Conservation (phyloP, 257 asterid genomes). For the Ehretia macrophylla region DNA sequence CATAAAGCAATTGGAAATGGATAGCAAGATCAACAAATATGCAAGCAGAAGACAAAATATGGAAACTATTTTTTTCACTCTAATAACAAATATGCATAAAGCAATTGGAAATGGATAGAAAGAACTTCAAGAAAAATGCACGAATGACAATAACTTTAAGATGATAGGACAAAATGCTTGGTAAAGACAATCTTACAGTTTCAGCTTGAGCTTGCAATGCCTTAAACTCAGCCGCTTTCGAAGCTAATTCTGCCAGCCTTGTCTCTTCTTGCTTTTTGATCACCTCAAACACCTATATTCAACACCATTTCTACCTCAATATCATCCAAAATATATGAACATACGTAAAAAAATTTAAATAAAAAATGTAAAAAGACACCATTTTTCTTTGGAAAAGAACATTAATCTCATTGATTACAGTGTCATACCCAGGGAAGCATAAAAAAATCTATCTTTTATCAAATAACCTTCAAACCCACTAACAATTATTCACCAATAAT, state of each 20-base stretch:
- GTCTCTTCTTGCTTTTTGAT: constrained; percentile 74
- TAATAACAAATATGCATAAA: too few relatives aligned
- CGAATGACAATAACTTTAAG: background rate
- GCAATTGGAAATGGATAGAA: too few relatives aligned
- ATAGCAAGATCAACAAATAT: too few relatives aligned
- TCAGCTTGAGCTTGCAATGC: constrained; percentile 80
- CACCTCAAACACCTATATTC: constrained; percentile 54
- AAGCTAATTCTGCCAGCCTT: constrained; percentile 46
- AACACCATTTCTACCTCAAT: constrained; percentile 10
- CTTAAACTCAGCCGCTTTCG: constrained; percentile 63
- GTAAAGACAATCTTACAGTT: constrained; percentile 41
- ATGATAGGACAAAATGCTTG: background rate
- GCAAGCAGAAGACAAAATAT: too few relatives aligned
- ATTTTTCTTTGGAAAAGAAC: background rate
- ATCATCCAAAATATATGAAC: background rate
- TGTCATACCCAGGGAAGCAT: too few relatives aligned
- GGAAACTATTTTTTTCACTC: too few relatives aligned
- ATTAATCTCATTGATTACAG: too few relatives aligned
- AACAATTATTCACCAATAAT: background rate
- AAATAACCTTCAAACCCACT: background rate
- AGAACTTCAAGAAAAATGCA: background rate
- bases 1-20: too few relatives aligned
- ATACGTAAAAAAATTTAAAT: background rate
- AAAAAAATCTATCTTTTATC: background rate
- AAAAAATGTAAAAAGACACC: background rate